Percentiles rank a stretch among this genome's conserved stretches.
Conservation (phyloP, 23 red algal genomes). For the Cyanidiococcus yangmingshanensis region DNA sequence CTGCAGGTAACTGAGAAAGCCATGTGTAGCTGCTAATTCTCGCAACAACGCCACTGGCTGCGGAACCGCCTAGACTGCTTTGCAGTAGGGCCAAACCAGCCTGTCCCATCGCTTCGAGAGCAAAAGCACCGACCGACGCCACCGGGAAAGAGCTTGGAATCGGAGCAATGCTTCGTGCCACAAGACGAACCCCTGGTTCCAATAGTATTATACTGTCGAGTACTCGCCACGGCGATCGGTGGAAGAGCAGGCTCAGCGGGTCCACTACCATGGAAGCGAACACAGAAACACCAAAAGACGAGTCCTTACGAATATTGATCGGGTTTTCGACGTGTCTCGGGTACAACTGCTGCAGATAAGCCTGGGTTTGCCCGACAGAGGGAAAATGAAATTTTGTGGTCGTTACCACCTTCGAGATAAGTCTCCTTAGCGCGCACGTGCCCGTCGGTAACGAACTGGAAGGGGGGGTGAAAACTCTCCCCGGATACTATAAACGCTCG, state of each 20-base stretch:
- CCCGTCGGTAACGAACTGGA: no score
- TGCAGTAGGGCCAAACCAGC: background rate
- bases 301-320: no score
- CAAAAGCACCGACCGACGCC: background rate
- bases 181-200: background rate
- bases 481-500: no score
- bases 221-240: background rate
- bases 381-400: no score
- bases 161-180: background rate
- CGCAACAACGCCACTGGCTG: background rate
- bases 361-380: no score
- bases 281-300: background rate
- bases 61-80: background rate
- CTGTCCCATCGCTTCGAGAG: constrained; percentile 12
- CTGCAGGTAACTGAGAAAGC: background rate
- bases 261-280: background rate
- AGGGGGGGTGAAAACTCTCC: no score
- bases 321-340: no score
- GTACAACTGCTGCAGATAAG: no score
- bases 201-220: background rate
- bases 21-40: background rate
- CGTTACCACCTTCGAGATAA: no score
- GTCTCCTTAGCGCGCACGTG: no score
- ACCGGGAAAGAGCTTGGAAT: background rate
- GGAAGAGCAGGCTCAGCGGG: constrained; percentile 1